Evolutionary conservation across 2,329 filamentous ascomycete genomes (phyloP), one percentile per base, ranked within the genome.

Genomic region (Penicillium sp.): DNA sequence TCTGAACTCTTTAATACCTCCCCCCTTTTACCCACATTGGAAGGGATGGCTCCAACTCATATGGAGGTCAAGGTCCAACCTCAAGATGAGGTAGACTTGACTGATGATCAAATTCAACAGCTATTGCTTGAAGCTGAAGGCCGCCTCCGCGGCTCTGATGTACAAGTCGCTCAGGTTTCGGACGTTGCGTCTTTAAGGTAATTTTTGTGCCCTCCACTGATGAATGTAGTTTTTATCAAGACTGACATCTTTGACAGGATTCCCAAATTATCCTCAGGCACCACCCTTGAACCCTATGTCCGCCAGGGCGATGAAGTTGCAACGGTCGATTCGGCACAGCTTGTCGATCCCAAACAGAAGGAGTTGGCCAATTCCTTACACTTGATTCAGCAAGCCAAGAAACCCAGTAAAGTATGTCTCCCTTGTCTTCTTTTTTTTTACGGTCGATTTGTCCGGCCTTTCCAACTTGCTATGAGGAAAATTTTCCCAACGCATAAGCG

Each of bases 401-500:
- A 60, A 27, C 76, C 74, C 50, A 74, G 75, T 62, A 80, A 85
- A 79, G 85, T 87, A 81, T 68, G 79, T 48, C 48, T 33, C 53
- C 16, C 6, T 27, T 59, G n/a, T 42, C 54, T 21, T 54, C 50
- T 50, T 9, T 42, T 3, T 10, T 42, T 11, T 19, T 11, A 35
- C 13, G 42, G 16, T 43, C 19, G 50, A 42, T n/a, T 16, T 23
- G 13, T 27, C 11, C 42, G 25, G n/a, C 59, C 19, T 39, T 49
- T 49, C 57, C 69, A 31, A 31, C 27, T 69, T 76, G 77, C 77
- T 74, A 85, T 91, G 90, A 93, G 86, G 90, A 93, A 90, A 89
- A 82, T 81, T 83, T 81, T 86, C 85, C 87, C 85, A 88, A 84
- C 76, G 77, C 75, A 74, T 77, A 61, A 72, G 74, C 74, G 66